phyloP scores from a whole-genome alignment of 2,329 filamentous ascomycete species.

The Diaporthe aspalathi region DNA sequence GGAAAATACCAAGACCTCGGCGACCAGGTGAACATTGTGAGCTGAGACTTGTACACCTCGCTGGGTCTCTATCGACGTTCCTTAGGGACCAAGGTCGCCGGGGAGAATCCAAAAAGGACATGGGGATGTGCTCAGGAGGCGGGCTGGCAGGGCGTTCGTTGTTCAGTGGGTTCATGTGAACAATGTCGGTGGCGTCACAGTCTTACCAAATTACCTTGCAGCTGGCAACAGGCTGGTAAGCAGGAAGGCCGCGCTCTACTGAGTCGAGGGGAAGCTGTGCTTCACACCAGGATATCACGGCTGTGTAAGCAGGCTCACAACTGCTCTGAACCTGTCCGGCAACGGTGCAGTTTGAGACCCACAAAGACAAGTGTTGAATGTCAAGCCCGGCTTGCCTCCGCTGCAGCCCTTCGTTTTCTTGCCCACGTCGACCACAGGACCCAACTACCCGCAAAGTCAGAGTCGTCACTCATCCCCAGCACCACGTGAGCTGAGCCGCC shows the following conservation, averaged over 20 bases:
- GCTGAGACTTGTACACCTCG: no score
- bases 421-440: not conserved
- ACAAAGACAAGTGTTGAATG: not conserved
- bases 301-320: not conserved
- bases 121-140: no score
- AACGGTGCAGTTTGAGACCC: not conserved
- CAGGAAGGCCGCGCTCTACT: not conserved
- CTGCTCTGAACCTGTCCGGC: not conserved
- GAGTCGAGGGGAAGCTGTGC: not conserved
- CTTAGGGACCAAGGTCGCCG: no score
- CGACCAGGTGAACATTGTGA: no score
- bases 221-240: not conserved
- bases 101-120: no score
- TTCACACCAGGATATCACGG: not conserved
- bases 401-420: not conserved
- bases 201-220: not conserved
- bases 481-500: conserved; percentile 9
- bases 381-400: not conserved
- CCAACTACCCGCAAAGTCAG: not conserved
- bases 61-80: no score
- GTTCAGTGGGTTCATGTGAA: not conserved
- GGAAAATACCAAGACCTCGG: not conserved
- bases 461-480: not conserved
- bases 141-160: not conserved
- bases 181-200: not conserved